A percentile compares a stretch with the other conserved stretches of the same genome.
Conservation (phyloP, 192 early-diverging fungal species). For the Diversispora eburnea region DNA sequence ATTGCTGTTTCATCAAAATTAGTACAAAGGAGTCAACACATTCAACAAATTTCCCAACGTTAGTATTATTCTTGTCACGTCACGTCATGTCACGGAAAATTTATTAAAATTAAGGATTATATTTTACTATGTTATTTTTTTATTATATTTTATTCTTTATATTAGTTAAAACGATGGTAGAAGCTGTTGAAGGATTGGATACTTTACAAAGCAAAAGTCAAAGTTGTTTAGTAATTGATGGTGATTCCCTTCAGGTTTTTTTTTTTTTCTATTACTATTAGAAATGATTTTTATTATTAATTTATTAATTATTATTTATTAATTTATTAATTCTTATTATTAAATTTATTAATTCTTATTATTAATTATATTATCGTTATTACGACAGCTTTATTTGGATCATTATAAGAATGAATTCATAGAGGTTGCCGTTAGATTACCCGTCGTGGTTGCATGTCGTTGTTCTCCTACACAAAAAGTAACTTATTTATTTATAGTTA, state of each 20-base stretch:
- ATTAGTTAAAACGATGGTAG: conserved; percentile 44
- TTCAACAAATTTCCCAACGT: conserved; percentile 76
- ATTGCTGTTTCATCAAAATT: conserved; percentile 92
- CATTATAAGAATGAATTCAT: conserved; percentile 76
- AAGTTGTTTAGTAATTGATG: conserved; percentile 86
- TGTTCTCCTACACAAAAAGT: conserved; percentile 96
- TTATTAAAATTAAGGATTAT: background rate
- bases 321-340: no score
- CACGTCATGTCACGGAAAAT: background rate
- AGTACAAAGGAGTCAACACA: conserved; percentile 79
- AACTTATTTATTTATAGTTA: conserved; percentile 1
- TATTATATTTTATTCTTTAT: background rate
- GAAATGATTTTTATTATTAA: background rate
- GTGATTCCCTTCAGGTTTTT: conserved; percentile 72
- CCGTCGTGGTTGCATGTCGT: conserved; percentile 89
- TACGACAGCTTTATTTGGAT: conserved; percentile 62
- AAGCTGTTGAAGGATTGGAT: conserved; percentile 69
- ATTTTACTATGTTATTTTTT: background rate
- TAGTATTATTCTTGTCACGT: conserved; percentile 13
- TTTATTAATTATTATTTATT: background rate
- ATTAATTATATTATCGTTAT: no score
- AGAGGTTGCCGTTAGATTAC: conserved; percentile 65
- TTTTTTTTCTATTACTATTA: background rate
- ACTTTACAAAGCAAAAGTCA: conserved; percentile 67
- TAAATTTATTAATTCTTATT: no score